A percentile compares a stretch with the other conserved stretches of the same genome.
phyloP scores from a whole-genome alignment of 768 basidiomycete species.

The Hygrophoropsis aurantiaca region DNA sequence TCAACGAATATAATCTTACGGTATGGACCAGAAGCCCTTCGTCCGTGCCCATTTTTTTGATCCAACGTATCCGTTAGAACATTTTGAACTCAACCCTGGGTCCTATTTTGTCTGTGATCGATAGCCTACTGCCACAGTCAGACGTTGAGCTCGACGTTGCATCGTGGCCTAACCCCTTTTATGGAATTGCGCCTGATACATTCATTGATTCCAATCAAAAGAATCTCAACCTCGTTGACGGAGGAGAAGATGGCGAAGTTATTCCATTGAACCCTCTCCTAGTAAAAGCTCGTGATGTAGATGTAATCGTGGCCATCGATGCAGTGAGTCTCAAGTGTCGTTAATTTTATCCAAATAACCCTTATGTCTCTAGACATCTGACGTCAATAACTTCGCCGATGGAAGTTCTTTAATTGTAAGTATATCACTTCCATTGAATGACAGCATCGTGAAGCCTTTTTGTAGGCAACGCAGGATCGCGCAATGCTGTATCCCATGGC shows the following conservation, averaged over 20 bases:
- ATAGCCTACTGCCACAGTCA: conserved; percentile 21
- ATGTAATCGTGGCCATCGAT: conserved; percentile 53
- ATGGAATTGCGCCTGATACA: conserved; percentile 29
- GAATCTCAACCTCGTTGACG: conserved; percentile 37
- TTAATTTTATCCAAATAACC: neutral
- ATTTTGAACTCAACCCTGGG: conserved; percentile 11
- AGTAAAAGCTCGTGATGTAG: conserved; percentile 43
- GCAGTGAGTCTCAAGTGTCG: conserved; percentile 23
- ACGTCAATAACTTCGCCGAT: conserved; percentile 17
- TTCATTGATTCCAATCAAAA: conserved; percentile 34
- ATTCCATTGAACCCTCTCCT: conserved; percentile 52
- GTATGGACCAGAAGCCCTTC: conserved; percentile 11
- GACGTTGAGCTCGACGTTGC: conserved; percentile 29
- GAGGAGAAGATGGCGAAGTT: conserved; percentile 43
- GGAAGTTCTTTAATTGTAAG: conserved; percentile 28
- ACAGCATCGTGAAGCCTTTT: neutral
- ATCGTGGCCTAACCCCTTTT: conserved; percentile 38
- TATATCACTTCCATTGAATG: neutral
- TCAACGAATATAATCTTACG: conserved; percentile 28
- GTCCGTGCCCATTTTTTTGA: neutral
- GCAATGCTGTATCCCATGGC: conserved; percentile 31
- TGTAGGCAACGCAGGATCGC: conserved; percentile 38
- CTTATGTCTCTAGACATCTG: conserved; percentile 7
- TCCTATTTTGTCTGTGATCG: conserved; percentile 13
- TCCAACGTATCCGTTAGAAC: conserved; percentile 7